Evolutionary conservation across 345 rosid species (phyloP).

Genomic region (Noccaea caerulescens): DNA sequence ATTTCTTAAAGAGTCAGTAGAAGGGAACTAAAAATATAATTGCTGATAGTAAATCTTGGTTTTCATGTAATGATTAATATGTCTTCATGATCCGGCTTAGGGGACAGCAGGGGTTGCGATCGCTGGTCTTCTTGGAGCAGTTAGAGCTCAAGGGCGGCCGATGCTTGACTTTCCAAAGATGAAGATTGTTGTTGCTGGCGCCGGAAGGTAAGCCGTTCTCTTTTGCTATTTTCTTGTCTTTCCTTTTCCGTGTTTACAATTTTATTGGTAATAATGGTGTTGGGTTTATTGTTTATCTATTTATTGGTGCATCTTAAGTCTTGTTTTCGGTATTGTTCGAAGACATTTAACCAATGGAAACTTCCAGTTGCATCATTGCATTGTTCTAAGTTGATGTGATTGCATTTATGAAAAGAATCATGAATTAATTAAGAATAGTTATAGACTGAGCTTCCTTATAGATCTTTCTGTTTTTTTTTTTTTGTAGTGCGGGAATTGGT

Average conservation of each 20-base stretch:
- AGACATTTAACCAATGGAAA: conserved; percentile 2
- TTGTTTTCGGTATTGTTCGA: background rate
- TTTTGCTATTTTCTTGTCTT: conserved; percentile 2
- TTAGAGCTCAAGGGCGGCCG: conserved; percentile 95
- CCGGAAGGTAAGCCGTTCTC: conserved; percentile 71
- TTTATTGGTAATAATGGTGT: conserved; percentile 6
- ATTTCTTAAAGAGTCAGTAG: conserved; percentile 2
- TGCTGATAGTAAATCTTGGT: conserved; percentile 8
- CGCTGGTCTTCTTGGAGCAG: conserved; percentile 99
- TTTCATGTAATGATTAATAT: conserved; percentile 1
- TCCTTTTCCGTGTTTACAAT: conserved; percentile 1
- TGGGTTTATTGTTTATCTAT: conserved; percentile 1
- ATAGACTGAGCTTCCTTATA: conserved; percentile 24
- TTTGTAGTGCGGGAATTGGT: conserved; percentile 94
- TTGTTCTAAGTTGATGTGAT: conserved; percentile 17
- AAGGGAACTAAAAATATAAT: conserved; percentile 9
- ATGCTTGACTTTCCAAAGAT: conserved; percentile 98
- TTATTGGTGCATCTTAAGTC: conserved; percentile 1
- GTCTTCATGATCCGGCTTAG: conserved; percentile 46
- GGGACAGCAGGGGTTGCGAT: conserved; percentile 99
- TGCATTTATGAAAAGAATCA: conserved; percentile 13
- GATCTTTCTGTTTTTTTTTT: conserved; percentile 22
- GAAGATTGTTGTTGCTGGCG: conserved; percentile 98
- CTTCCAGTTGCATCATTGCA: conserved; percentile 21
- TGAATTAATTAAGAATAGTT: conserved; percentile 1